phyloP scores from a whole-genome alignment of 768 basidiomycete genomes.

The Gautieria morchelliformis region DNA sequence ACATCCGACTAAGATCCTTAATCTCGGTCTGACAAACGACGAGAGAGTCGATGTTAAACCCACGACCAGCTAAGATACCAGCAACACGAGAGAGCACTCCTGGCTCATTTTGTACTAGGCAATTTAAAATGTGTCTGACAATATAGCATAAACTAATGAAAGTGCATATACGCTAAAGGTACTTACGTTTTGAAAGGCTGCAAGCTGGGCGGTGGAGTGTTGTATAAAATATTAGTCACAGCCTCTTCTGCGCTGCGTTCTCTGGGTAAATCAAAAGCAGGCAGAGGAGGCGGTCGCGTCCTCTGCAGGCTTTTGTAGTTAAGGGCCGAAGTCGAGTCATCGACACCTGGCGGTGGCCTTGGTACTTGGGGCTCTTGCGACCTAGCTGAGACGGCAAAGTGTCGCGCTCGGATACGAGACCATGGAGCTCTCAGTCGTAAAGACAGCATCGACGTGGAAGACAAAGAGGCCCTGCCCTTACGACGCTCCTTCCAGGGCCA shows the following conservation, averaged over 20 bases:
- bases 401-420: background rate
- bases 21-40: slow-evolving; percentile 98
- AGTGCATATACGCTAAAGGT: background rate
- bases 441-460: background rate
- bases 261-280: slow-evolving; percentile 76
- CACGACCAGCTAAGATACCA: slow-evolving; percentile 91
- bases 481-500: no score
- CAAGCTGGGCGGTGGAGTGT: slow-evolving; percentile 83
- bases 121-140: slow-evolving; percentile 86
- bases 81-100: slow-evolving; percentile 98
- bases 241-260: slow-evolving; percentile 87
- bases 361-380: slow-evolving; percentile 23
- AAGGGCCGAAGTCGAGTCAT: slow-evolving; percentile 90
- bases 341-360: slow-evolving; percentile 69
- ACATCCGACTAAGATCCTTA: slow-evolving; percentile 95
- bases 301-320: slow-evolving; percentile 79
- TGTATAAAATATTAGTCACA: slow-evolving; percentile 95
- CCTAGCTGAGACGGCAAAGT: slow-evolving; percentile 1
- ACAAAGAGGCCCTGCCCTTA: background rate
- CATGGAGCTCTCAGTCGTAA: slow-evolving; percentile 1
- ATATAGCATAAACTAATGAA: slow-evolving; percentile 5
- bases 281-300: slow-evolving; percentile 72
- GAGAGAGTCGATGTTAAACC: slow-evolving; percentile 97
- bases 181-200: slow-evolving; percentile 89
- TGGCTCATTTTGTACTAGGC: slow-evolving; percentile 98